Percentiles rank a stretch among this genome's conserved stretches.
Conservation (phyloP, 2,329 filamentous ascomycete genomes). For the Dactylella cylindrospora region DNA sequence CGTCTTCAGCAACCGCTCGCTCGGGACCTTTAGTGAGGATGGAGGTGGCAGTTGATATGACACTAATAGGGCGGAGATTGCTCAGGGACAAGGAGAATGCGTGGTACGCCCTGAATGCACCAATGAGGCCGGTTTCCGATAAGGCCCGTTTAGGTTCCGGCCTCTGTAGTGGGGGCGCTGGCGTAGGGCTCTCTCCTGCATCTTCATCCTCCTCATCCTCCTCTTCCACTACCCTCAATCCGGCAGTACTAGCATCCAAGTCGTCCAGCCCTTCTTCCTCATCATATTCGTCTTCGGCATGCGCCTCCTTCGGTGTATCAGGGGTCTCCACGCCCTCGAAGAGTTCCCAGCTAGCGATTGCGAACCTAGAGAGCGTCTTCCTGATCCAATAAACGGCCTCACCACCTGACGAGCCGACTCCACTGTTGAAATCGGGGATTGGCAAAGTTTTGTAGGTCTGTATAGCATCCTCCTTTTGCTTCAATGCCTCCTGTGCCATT, state of each 20-base stretch:
- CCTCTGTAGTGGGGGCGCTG: conserved; percentile 5
- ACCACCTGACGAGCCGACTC: conserved; percentile 24
- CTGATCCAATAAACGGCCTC: conserved; percentile 41
- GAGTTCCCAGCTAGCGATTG: conserved; percentile 41
- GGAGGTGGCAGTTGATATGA: conserved; percentile 12
- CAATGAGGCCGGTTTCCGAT: conserved; percentile 30
- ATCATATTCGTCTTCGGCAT: conserved; percentile 33
- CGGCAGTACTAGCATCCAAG: conserved; percentile 22
- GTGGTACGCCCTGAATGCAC: conserved; percentile 41
- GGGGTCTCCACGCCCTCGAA: conserved; percentile 35
- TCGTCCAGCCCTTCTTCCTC: conserved; percentile 26
- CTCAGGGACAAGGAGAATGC: conserved; percentile 37
- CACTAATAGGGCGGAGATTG: conserved; percentile 14
- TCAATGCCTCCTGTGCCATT: conserved; percentile 37
- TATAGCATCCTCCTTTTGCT: conserved; percentile 35
- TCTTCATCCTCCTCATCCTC: conserved; percentile 6
- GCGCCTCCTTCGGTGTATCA: conserved; percentile 21
- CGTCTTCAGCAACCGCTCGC: conserved; percentile 27
- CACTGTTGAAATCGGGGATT: conserved; percentile 35
- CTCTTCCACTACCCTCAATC: conserved; percentile 15
- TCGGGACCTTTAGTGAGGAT: conserved; percentile 29
- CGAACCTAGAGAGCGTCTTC: conserved; percentile 38
- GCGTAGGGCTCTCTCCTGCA: not conserved
- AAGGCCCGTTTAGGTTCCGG: conserved; percentile 28
- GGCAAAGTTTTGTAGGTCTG: conserved; percentile 34